Base-by-base conservation (phyloP, 192 early-diverging fungal species). In the Coemansia sp. region DNA sequence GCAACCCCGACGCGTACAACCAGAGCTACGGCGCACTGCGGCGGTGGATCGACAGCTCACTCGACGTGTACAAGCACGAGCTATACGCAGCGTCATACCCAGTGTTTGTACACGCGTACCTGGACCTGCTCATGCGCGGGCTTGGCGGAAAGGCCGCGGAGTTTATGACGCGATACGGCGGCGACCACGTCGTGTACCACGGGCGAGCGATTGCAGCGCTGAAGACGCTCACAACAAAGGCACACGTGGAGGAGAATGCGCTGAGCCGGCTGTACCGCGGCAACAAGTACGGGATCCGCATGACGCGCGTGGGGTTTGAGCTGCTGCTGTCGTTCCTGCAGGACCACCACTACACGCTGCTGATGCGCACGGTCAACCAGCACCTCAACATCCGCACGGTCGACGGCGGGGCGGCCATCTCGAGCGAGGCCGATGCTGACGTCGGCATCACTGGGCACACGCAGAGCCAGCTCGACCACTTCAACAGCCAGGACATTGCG, bases 21-120 rank as follows among this genome's bases (percentile, higher is more conserved):
- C 74, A 87, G 48, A 89, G 88, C 61, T 98, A 98, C 80, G 84
- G 79, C 19, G 85, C 85, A 67, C 80, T 99, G 60, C 77, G 91
- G 48, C 85, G 87, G 41, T 97, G 93, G 94, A 90, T 98, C 45
- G 94, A 98, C 59, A 91, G 91, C 65, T 98, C 95, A 6, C 85
- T 99, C 50, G 98, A 98, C 70, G 87, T 89, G 67, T 99, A 95
- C 87, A 94, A 95, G 89, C 83, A 91, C 53, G 96, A 98, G 84
- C 84, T 99, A 22, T 86, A 88, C 40, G 83, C 89, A 8, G 87
- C 94, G 2, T 83, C 97, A 9, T 98, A 90, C 72, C 97, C 97
- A 7, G 77, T 97, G 5, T 99, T 97, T 81, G 92, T 94, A 6
- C 91, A 98, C 80, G 82, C 89, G 24, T 98, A 94, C 83, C 80